Conservation (phyloP, 176 grass and related monocot species). For the Hordeum marinum region DNA sequence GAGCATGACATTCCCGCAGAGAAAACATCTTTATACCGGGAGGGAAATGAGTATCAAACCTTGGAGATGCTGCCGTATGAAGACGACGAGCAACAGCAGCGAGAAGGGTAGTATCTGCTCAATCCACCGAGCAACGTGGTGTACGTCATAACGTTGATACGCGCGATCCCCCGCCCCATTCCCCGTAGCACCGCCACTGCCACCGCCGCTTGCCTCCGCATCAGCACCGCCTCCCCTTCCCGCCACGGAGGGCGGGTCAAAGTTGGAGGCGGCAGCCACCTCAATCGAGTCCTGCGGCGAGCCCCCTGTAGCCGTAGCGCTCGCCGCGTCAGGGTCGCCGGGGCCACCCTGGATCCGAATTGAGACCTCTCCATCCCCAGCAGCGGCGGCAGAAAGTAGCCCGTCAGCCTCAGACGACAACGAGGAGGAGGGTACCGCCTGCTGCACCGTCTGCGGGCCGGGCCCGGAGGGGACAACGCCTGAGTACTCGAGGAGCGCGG, state of each 20-base stretch:
- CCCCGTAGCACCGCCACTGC: constrained; percentile 18
- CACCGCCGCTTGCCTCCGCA: constrained; percentile 38
- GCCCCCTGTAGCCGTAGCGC: not conserved
- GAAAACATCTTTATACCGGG: not conserved
- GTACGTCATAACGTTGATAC: constrained; percentile 91
- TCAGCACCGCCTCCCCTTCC: constrained; percentile 28
- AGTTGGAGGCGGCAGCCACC: constrained; percentile 21
- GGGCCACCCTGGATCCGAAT: constrained; percentile 80
- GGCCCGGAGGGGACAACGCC: constrained; percentile 58
- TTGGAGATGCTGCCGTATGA: constrained; percentile 98
- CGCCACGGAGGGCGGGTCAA: constrained; percentile 34
- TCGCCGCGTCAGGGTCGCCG: constrained; percentile 42
- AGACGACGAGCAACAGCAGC: constrained; percentile 89
- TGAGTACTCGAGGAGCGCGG: constrained; percentile 87
- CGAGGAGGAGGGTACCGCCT: constrained; percentile 12
- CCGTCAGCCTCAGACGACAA: constrained; percentile 26
- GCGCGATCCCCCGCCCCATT: constrained; percentile 50
- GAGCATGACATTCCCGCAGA: not conserved
- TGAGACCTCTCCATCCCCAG: constrained; percentile 66
- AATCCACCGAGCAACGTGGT: constrained; percentile 89
- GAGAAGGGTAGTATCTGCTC: constrained; percentile 97
- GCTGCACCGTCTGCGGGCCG: constrained; percentile 22
- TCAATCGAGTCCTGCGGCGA: constrained; percentile 31
- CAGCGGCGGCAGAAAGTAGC: constrained; percentile 33
- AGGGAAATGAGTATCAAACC: constrained; percentile 43